phyloP scores from a whole-genome alignment of 2,329 filamentous ascomycete species.

The Scleromitrula shiraiana region DNA sequence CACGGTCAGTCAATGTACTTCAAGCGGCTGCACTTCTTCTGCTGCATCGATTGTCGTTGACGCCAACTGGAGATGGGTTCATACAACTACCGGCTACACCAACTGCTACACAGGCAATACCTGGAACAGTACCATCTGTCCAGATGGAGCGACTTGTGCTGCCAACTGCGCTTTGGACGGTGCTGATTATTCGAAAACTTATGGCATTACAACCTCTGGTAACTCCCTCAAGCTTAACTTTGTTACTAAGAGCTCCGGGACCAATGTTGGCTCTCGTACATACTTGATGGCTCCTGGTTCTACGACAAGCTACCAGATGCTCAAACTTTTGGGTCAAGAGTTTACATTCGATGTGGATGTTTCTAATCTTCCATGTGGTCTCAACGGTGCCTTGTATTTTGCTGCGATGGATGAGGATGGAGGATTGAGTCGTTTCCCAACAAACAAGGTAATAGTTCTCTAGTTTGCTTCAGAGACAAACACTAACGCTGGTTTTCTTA shows the following conservation, averaged over 20 bases:
- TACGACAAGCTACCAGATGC: constrained; percentile 54
- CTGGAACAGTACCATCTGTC: constrained; percentile 36
- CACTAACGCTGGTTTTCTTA: not conserved
- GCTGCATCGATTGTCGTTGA: constrained; percentile 45
- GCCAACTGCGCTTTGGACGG: constrained; percentile 46
- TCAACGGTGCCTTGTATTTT: constrained; percentile 67
- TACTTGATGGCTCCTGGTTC: constrained; percentile 54
- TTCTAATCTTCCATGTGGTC: constrained; percentile 58
- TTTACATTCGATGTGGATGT: constrained; percentile 69
- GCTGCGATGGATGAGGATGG: constrained; percentile 57
- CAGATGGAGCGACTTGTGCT: constrained; percentile 38
- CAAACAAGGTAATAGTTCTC: constrained; percentile 33
- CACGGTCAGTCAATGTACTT: constrained; percentile 43
- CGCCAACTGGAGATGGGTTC: constrained; percentile 53
- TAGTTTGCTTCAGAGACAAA: not conserved
- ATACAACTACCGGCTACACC: constrained; percentile 36
- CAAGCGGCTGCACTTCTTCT: constrained; percentile 39
- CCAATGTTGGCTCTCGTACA: constrained; percentile 48
- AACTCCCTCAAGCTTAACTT: constrained; percentile 48
- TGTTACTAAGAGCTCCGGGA: constrained; percentile 39
- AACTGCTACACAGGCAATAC: constrained; percentile 38
- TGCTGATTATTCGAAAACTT: constrained; percentile 43
- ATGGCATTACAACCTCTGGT: constrained; percentile 47
- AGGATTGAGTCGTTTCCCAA: constrained; percentile 42
- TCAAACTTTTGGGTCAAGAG: constrained; percentile 58